Conservation (phyloP, 1,139 yeast genomes). For the Lodderomyces parapsilosis region DNA sequence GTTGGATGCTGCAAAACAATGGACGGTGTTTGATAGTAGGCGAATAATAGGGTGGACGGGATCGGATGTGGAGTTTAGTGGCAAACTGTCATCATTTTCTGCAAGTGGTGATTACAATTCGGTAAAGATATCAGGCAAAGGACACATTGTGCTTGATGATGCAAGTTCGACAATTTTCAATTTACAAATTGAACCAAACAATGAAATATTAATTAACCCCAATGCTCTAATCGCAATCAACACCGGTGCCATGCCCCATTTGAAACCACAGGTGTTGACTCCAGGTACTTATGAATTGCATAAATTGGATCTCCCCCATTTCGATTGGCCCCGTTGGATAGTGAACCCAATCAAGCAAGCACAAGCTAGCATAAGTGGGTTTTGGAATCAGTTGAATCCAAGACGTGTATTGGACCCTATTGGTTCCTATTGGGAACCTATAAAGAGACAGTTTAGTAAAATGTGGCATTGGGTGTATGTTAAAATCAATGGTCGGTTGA, state of each 20-base stretch:
- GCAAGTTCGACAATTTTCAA: conserved; percentile 33
- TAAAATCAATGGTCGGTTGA: conserved; percentile 11
- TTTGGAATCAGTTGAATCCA: neutral
- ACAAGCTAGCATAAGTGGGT: neutral
- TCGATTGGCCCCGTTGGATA: conserved; percentile 3
- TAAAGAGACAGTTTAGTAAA: neutral
- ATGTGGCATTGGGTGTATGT: conserved; percentile 5
- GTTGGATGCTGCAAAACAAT: conserved; percentile 21
- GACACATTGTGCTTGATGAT: conserved; percentile 35
- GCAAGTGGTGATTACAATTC: conserved; percentile 16
- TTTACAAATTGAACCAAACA: conserved; percentile 28
- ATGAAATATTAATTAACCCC: conserved; percentile 35
- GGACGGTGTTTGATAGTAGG: conserved; percentile 21
- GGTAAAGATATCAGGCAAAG: conserved; percentile 31
- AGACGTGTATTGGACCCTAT: neutral
- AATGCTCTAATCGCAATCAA: conserved; percentile 15
- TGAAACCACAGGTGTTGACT: neutral
- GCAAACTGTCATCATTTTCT: no score
- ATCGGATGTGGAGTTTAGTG: conserved; percentile 22
- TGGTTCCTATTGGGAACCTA: neutral
- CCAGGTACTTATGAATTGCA: conserved; percentile 3
- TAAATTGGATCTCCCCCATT: conserved; percentile 1
- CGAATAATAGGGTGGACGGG: conserved; percentile 48
- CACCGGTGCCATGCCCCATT: neutral
- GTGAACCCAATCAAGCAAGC: neutral